Percentiles rank a stretch among this genome's conserved stretches.
Evolutionary conservation across 768 basidiomycete species (phyloP).

Genomic region (Russula brevipes): DNA sequence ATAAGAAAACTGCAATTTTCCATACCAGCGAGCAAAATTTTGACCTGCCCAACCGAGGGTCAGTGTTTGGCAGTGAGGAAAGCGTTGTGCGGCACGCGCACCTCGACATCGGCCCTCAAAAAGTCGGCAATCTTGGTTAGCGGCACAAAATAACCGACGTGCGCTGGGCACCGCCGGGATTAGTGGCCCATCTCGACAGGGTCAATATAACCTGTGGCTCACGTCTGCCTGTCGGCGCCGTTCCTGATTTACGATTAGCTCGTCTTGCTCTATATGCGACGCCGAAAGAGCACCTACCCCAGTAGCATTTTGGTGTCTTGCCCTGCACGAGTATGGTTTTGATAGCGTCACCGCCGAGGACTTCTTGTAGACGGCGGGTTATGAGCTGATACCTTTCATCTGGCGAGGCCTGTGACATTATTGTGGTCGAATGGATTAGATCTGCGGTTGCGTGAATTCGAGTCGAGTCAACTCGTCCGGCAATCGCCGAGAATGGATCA

Average conservation of each 20-base stretch:
- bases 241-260: conserved; percentile 46
- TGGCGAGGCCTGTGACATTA: conserved; percentile 18
- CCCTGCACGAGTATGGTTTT: conserved; percentile 76
- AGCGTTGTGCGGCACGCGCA: conserved; percentile 33
- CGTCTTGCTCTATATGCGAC: not conserved
- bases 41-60: conserved; percentile 45
- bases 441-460: not conserved
- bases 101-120: conserved; percentile 85
- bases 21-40: conserved; percentile 72
- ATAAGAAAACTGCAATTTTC: not conserved
- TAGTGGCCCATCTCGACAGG: not conserved
- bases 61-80: conserved; percentile 22
- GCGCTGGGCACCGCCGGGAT: conserved; percentile 49
- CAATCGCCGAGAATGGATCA: conserved; percentile 3
- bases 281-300: conserved; percentile 56
- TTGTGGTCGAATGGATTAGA: not conserved
- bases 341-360: conserved; percentile 80
- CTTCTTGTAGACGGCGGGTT: conserved; percentile 80
- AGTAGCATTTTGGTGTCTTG: conserved; percentile 78
- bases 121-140: conserved; percentile 96
- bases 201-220: conserved; percentile 32
- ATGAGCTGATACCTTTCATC: conserved; percentile 71
- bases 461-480: not conserved
- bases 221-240: conserved; percentile 94
- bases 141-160: conserved; percentile 95